phyloP scores from a whole-genome alignment of 176 grass and related monocot species.

The Chloris gayana region DNA sequence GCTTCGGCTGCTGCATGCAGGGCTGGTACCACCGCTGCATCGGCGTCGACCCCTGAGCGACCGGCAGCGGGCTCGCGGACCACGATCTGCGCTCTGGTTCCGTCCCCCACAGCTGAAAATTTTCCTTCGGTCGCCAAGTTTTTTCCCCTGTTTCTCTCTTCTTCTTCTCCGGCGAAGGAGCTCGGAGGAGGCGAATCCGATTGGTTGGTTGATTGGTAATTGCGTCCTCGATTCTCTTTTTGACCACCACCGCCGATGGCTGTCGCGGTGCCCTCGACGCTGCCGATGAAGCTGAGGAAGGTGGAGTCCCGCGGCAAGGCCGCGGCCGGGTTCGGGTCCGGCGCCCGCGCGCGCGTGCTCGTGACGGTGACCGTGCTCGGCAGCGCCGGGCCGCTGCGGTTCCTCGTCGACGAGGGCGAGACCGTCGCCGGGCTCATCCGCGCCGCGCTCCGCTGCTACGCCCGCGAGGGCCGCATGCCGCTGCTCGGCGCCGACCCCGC shows the following conservation, averaged over 20 bases:
- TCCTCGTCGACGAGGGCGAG: constrained; percentile 71
- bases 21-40: constrained; percentile 90
- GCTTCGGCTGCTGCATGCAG: constrained; percentile 84
- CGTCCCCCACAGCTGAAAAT: not conserved
- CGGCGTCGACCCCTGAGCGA: constrained; percentile 65
- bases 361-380: constrained; percentile 79
- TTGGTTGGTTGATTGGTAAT: not conserved
- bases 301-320: constrained; percentile 30
- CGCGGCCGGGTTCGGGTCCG: not conserved
- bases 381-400: constrained; percentile 72
- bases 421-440: constrained; percentile 49
- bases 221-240: not conserved
- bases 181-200: not conserved
- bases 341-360: constrained; percentile 43
- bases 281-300: constrained; percentile 51
- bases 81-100: not conserved
- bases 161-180: not conserved
- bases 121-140: not conserved
- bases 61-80: not conserved
- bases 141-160: not conserved
- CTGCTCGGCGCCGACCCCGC: constrained; percentile 53
- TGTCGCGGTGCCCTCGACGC: constrained; percentile 17
- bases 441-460: constrained; percentile 58
- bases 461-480: constrained; percentile 66
- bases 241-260: not conserved